A percentile compares a stretch with the other conserved stretches of the same genome.
phyloP scores from a whole-genome alignment of 257 asterid species.

The Nicotiana otophora region DNA sequence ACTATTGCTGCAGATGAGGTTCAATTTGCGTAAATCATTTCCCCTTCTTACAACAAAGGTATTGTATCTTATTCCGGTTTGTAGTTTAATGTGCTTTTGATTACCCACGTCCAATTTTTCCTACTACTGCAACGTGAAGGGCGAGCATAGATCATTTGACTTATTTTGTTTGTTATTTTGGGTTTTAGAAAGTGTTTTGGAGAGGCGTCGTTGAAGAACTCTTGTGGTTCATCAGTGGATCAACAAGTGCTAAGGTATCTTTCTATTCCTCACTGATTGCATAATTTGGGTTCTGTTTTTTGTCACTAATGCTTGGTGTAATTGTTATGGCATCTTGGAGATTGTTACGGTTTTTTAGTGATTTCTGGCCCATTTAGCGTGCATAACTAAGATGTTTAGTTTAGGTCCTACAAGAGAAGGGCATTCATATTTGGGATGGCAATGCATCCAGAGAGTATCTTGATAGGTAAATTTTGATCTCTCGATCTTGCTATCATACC shows the following conservation, averaged over 20 bases:
- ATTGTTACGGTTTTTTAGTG: neutral
- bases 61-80: neutral
- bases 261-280: neutral
- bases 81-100: constrained; percentile 7
- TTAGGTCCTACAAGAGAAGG: constrained; percentile 41
- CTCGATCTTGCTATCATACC: neutral
- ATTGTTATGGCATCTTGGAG: neutral
- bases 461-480: constrained; percentile 29
- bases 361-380: neutral
- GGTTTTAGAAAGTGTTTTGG: constrained; percentile 81
- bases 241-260: constrained; percentile 88
- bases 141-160: neutral
- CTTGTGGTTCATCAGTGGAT: constrained; percentile 96
- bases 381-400: neutral
- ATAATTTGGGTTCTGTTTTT: neutral
- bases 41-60: constrained; percentile 96
- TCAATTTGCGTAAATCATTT: constrained; percentile 85
- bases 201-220: constrained; percentile 97
- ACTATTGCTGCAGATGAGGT: constrained; percentile 56
- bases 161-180: neutral
- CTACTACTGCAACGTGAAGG: neutral
- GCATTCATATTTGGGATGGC: constrained; percentile 52
- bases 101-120: neutral
- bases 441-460: constrained; percentile 48
- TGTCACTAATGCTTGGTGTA: neutral